Conservation (phyloP, 2,329 filamentous ascomycete genomes). For the Phialophora chinensis region DNA sequence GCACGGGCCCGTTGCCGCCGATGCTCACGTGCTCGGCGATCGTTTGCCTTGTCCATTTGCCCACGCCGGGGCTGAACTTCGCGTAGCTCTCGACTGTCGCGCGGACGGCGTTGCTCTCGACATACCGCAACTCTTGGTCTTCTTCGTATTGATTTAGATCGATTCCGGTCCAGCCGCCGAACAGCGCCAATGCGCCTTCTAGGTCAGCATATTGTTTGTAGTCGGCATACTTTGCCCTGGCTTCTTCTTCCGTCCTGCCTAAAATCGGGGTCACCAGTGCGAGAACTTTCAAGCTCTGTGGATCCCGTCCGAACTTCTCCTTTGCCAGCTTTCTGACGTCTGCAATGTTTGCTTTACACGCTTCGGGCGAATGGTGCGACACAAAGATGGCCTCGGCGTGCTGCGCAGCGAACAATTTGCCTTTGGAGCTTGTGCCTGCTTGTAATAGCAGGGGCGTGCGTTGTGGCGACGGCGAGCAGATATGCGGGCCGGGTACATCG, state of each 20-base stretch:
- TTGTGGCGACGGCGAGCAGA: conserved; percentile 62
- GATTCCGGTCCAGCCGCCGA: conserved; percentile 66
- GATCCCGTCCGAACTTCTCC: conserved; percentile 60
- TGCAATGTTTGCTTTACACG: conserved; percentile 59
- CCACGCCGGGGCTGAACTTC: conserved; percentile 28
- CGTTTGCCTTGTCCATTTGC: conserved; percentile 48
- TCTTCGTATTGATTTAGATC: conserved; percentile 63
- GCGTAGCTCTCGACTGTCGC: conserved; percentile 44
- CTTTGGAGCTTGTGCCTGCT: conserved; percentile 65
- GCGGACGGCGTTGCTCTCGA: conserved; percentile 58
- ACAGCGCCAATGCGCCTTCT: conserved; percentile 61
- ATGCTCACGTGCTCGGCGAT: conserved; percentile 54
- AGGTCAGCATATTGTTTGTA: conserved; percentile 58
- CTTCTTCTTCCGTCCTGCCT: conserved; percentile 59
- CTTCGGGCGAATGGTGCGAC: conserved; percentile 61
- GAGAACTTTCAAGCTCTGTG: conserved; percentile 62
- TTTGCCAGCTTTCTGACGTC: conserved; percentile 59
- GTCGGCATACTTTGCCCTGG: conserved; percentile 58
- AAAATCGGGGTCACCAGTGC: conserved; percentile 57
- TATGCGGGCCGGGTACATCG: conserved; percentile 52
- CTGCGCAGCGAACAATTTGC: conserved; percentile 61
- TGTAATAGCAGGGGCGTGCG: conserved; percentile 64
- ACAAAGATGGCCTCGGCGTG: conserved; percentile 68
- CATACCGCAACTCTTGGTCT: conserved; percentile 63
- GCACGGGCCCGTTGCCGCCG: conserved; percentile 57